Conservation (phyloP, 2,329 filamentous ascomycete species). For the Neoarthrinium moseri region DNA sequence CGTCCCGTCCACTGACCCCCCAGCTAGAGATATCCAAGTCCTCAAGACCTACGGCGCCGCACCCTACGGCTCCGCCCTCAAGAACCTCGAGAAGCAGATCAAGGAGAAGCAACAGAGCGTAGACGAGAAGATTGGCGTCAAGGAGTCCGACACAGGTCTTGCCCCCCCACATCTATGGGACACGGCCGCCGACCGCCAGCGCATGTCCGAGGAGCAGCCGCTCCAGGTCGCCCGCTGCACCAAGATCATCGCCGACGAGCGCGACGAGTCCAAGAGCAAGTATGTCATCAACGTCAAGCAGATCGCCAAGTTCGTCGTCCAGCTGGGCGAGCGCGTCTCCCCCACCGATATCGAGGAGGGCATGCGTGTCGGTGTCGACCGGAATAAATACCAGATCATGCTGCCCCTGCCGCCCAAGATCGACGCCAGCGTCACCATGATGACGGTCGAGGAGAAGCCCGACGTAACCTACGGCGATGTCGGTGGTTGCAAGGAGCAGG, state of each 20-base stretch:
- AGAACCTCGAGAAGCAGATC: conserved; percentile 98
- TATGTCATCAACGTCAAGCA: conserved; percentile 99
- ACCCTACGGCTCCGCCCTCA: conserved; percentile 88
- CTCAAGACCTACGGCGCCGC: conserved; percentile 98
- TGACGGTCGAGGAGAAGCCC: conserved; percentile 99
- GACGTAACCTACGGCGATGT: conserved; percentile 99
- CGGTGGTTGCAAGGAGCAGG: conserved; percentile 98
- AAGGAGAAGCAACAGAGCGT: conserved; percentile 98
- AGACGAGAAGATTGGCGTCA: conserved; percentile 95
- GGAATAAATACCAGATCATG: conserved; percentile 99
- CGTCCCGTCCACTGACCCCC: conserved; percentile 18
- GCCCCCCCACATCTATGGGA: conserved; percentile 99
- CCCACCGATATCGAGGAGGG: conserved; percentile 99
- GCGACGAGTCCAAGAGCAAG: conserved; percentile 97
- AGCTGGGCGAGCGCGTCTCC: conserved; percentile 92
- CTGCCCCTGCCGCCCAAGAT: conserved; percentile 96
- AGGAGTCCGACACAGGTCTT: conserved; percentile 98
- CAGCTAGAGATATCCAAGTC: conserved; percentile 91
- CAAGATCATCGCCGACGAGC: conserved; percentile 97
- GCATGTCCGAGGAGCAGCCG: conserved; percentile 97
- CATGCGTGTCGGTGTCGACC: conserved; percentile 97
- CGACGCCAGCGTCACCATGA: conserved; percentile 98
- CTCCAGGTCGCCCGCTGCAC: conserved; percentile 97
- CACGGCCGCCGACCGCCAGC: conserved; percentile 93
- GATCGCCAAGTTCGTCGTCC: conserved; percentile 98